A percentile compares a stretch with the other conserved stretches of the same genome.
Evolutionary conservation across 2,329 filamentous ascomycete species (phyloP).

Genomic region (Calonectria hawksworthii): DNA sequence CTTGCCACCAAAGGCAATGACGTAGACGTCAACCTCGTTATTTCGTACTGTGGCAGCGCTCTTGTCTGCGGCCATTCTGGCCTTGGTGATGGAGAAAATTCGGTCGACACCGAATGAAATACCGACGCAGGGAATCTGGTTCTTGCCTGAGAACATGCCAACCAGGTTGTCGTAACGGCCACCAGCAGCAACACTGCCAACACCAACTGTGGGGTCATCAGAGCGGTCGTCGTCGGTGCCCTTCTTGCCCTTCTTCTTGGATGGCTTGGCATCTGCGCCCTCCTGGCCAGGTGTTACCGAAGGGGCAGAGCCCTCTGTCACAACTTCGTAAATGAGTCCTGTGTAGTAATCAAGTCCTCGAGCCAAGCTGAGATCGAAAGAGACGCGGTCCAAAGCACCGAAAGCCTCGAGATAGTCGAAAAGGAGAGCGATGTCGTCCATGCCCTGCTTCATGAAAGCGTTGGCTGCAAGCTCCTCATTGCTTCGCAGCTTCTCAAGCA

Average conservation of each 20-base stretch:
- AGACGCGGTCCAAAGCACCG: slow-evolving; percentile 79
- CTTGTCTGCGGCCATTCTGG: slow-evolving; percentile 73
- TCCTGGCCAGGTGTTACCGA: slow-evolving; percentile 55
- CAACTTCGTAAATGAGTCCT: slow-evolving; percentile 89
- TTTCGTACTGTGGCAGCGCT: slow-evolving; percentile 59
- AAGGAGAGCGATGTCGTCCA: slow-evolving; percentile 84
- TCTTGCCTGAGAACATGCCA: slow-evolving; percentile 91
- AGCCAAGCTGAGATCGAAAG: slow-evolving; percentile 91
- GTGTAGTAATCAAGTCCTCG: slow-evolving; percentile 96
- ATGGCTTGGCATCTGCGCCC: slow-evolving; percentile 53
- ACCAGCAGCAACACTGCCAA: slow-evolving; percentile 90
- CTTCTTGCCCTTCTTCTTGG: slow-evolving; percentile 66
- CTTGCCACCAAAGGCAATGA: slow-evolving; percentile 96
- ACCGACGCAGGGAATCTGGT: slow-evolving; percentile 74
- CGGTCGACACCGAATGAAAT: slow-evolving; percentile 96
- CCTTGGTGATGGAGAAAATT: slow-evolving; percentile 93
- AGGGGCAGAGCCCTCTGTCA: slow-evolving; percentile 83
- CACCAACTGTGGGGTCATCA: slow-evolving; percentile 83
- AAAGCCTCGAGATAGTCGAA: slow-evolving; percentile 88
- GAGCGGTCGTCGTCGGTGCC: slow-evolving; percentile 75
- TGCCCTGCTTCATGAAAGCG: slow-evolving; percentile 80
- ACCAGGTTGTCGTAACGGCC: slow-evolving; percentile 94
- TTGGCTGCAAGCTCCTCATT: slow-evolving; percentile 80
- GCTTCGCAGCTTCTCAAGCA: slow-evolving; percentile 77
- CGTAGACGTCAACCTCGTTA: slow-evolving; percentile 89